Base-by-base conservation (phyloP, 495 filamentous ascomycete genomes). In the Corynascus novoguineensis region DNA sequence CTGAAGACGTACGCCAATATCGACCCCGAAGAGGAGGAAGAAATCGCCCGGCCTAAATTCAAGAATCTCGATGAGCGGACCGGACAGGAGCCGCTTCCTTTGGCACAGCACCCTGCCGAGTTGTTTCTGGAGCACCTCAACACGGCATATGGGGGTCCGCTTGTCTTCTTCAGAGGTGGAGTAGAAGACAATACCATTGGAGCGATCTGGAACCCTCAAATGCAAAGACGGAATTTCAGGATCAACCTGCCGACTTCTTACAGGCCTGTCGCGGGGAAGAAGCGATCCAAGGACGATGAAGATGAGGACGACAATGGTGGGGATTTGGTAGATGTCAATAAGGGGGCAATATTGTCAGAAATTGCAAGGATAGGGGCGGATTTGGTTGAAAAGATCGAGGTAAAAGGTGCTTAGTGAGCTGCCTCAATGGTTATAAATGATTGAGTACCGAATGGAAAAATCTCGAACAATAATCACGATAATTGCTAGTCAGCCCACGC, bases 171-270 rank as follows among this genome's bases (percentile, higher is more conserved):
- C 75, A 78, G 84, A 29, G 82, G 87, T 37, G 73, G 70, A 7
- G 66, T 76, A 15, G 73, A 77, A 1, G 79, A 83, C 40, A 65
- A 71, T 41, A 70, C 84, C 1, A 83, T 97, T 64, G 86, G 82
- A 4, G 90, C 85, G 1, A 66, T 97, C 50, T 97, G 92, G 92
- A 92, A 87, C 61, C 90, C 90, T 5, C 75, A 77, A 54, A 71
- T 78, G 9, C 66, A 68, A 50, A 57, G 53, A 15, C 76, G 84
- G 60, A 61, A 71, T 4, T 92, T 88, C 74, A 90, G 81, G 58
- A 69, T 88, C 50, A 86, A 85, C 44, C 69, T 87, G 60, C 73
- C 83, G 1, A 87, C 85, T 57, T 88, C 86, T 31, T 87, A 88
- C 9, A 79, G 75, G 28, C 83, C 86, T 17, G 64, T 68, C n/a